Base-by-base conservation (phyloP, 2,329 filamentous ascomycete genomes). In the Penicillium brasilianum region DNA sequence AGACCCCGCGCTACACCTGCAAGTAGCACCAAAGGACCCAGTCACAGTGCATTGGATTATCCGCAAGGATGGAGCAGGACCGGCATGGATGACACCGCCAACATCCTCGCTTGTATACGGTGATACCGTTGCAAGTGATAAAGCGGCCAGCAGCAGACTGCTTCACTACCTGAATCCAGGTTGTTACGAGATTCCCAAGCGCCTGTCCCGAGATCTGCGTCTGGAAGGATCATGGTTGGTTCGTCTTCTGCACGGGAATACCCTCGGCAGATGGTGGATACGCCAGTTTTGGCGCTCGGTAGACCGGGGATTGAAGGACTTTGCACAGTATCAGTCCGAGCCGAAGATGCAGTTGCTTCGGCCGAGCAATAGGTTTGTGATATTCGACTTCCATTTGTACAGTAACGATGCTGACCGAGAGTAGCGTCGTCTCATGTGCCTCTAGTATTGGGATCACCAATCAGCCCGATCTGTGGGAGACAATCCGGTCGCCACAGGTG, bases 1-100 rank as follows among this genome's bases (percentile, higher is more conserved):
- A 2, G 59, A 59, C 4, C 34, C 59, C 3, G 49, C 48, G 2
- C 46, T 65, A 16, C 63, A 65, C 7, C 54, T 71, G 1, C 48
- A 59, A 11, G 25, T 20, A 13, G 59, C 36, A 4, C 56, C 59
- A 4, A 18, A 55, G 0, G 28, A 50, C 4, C 67, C 64, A 7
- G 57, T 72, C 7, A 55, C 69, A 22, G 65, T 72, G 6, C 60
- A 72, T 28, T 71, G 68, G 70, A 60, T 71, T 2, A 70, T 71
- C 11, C 63, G 69, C 11, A 62, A 71, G 4, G 49, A 60, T 22
- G 66, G 67, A 8, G 34, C 18, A 7, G 70, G 70, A 0, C 67
- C 65, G 7, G 60, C 68, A 4, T 71, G 69, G 70, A 72, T 72
- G 66, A 62, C 61, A 0, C 62, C 67, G 0, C 68, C 69, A 4